Evolutionary conservation across 179 eudicot species (phyloP).

Genomic region (Silene vulgaris): DNA sequence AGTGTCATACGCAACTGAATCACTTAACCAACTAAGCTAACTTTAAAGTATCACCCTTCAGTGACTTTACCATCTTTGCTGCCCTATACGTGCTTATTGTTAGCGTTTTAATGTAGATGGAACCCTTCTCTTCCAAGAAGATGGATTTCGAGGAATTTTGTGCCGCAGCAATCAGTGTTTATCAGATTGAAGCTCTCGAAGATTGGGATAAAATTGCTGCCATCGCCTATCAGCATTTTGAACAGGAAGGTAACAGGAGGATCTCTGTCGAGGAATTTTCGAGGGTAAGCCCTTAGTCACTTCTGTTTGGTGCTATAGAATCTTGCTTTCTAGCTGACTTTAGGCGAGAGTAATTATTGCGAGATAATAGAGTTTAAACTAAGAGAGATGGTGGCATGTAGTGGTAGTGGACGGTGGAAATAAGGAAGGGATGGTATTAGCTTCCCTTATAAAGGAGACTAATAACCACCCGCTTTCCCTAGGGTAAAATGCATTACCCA

Average conservation of each 20-base stretch:
- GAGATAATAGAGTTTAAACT: no score
- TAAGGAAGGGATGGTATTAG: no score
- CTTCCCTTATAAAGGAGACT: no score
- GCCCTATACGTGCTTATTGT: slow-evolving; percentile 6
- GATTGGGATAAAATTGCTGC: slow-evolving; percentile 75
- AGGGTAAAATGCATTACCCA: no score
- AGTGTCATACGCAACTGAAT: not conserved
- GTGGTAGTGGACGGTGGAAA: no score
- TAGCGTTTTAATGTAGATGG: slow-evolving; percentile 46
- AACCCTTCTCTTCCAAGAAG: slow-evolving; percentile 52
- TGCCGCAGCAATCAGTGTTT: slow-evolving; percentile 67
- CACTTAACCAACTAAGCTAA: not conserved
- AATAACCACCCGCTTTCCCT: no score
- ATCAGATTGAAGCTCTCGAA: slow-evolving; percentile 90
- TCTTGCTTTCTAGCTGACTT: not conserved
- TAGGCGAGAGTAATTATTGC: no score
- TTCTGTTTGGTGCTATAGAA: not conserved
- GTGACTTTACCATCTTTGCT: not conserved
- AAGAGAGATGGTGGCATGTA: no score
- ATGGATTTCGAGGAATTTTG: slow-evolving; percentile 86
- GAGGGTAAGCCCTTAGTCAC: slow-evolving; percentile 38
- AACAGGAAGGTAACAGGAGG: slow-evolving; percentile 65
- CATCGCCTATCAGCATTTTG: slow-evolving; percentile 60
- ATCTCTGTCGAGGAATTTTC: slow-evolving; percentile 71
- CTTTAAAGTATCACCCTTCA: no score